Evolutionary conservation across 2,329 filamentous ascomycete species (phyloP), one percentile per base, ranked within the genome.

Genomic region (Metarhizium album): DNA sequence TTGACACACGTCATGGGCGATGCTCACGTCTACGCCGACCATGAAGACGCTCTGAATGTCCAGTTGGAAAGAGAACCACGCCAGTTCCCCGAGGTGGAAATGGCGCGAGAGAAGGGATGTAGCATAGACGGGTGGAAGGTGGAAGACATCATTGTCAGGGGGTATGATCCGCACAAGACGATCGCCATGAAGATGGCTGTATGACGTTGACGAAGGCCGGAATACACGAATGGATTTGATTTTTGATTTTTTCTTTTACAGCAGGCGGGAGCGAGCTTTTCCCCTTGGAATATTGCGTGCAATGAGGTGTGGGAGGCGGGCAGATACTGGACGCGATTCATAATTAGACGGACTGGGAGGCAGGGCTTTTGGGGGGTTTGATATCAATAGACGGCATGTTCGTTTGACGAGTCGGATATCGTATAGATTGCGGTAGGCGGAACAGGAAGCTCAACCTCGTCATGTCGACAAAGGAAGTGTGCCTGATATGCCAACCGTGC

Each of bases 141-240:
- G 1, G 89, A 94, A 57, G 90, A 98, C 54, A 91, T 98, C 65
- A 82, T 86, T 52, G 79, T 98, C 5, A 76, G 87, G 61, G 90
- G 86, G 1, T 98, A 98, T 67, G 80, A 90, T 47, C 91, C 93
- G 51, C 89, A 96, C 67, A 91, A 90, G 72, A 79, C 79, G 4
- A 95, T 98, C 70, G 79, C 87, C 43, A 98, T 98, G 93, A 96
- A 97, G 74, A 98, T 98, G 93, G 94, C 88, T 63, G 91, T 97
- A 52, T 90, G 37, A 40, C 20, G 37, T 20, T 40, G 37, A 18
- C 18, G 37, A 20, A 29, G 43, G 29, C 5, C 13, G 23, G 9
- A 18, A 42, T 45, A 18, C 23, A n/a, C 11, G 11, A 24, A 40
- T 40, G n/a, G 4, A 33, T 46, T 47, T 11, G 29, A 13, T 31